Evolutionary conservation across 1,284 basidiomycete genomes (phyloP), one percentile per base, ranked within the genome.

Genomic region (Malassezia vespertilionis): DNA sequence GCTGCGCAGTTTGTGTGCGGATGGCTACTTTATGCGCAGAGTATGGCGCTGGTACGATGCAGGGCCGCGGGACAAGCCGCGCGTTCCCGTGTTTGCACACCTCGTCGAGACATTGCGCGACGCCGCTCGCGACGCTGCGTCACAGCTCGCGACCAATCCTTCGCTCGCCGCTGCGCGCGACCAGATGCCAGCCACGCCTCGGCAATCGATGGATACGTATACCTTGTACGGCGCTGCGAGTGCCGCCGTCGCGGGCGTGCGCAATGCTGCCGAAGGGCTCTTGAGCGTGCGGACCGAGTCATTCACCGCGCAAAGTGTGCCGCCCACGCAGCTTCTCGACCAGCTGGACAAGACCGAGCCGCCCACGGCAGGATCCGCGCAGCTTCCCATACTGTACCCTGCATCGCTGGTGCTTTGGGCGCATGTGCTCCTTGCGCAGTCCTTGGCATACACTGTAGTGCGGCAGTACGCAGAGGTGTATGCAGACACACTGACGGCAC

Each of bases 371-470:
- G 89, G 89, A 0, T 88, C 96, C 2, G 20, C 55, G n/a, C 50
- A 53, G 7, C 32, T 63, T 22, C 61, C 61, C 8, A 46, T 48
- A 53, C 79, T 84, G 0, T 96, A 97, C 70, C 78, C 88, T 46
- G 93, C 90, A 67, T 80, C 95, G 1, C 79, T 97, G 1, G 84
- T 83, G 1, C 77, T 93, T 0, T 89, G 96, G 63, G 88, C 84
- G 56, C 77, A 95, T 6, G 79, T 84, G 17, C 83, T 86, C 0
- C 75, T 97, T 2, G 86, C 84, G 39, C 86, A 93, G 63, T 87
- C 87, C 4, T 83, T 96, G 50, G 82, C 83, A 0, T 74, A 78
- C 0, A 82, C 80, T 57, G 79, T 80, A 0, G 78, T 81, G 0
- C 81, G 83, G 0, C 71, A 84, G 23, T 84, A 84, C 72, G 81